These are phyloP conservation scores for Penicillium lagena DNA, from an alignment of 495 filamentous ascomycete species.

Conservation along the genomic window DNA sequence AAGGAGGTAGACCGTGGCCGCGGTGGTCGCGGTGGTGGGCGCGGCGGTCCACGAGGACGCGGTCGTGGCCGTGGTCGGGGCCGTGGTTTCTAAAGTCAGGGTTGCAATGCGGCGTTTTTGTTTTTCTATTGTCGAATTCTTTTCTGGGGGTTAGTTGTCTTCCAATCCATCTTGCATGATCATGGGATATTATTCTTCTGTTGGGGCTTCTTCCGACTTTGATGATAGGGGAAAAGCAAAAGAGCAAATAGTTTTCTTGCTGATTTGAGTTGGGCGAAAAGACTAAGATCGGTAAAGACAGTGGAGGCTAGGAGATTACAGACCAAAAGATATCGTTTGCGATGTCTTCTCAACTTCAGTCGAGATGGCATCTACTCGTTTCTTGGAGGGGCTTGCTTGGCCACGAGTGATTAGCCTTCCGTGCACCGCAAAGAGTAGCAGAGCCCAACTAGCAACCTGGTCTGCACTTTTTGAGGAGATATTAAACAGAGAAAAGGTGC, in stretches of 20 bases:
- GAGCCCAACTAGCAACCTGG: no score
- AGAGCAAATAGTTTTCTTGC: slow-evolving; percentile 3
- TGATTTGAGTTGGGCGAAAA: neutral
- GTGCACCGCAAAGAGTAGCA: no score
- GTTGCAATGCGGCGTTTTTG: slow-evolving; percentile 6
- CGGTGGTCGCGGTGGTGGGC: slow-evolving; percentile 52
- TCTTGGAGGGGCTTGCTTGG: no score
- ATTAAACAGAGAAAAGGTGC: neutral
- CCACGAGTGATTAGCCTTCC: no score
- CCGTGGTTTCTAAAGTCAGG: slow-evolving; percentile 37
- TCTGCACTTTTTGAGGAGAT: neutral
- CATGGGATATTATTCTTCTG: slow-evolving; percentile 12
- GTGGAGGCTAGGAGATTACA: no score
- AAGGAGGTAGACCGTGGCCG: slow-evolving; percentile 79
- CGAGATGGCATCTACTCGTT: no score
- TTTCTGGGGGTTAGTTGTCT: slow-evolving; percentile 1
- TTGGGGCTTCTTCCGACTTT: slow-evolving; percentile 11
- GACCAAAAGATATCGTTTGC: no score
- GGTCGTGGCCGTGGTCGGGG: slow-evolving; percentile 57
- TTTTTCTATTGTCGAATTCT: slow-evolving; percentile 12
- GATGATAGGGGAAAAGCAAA: slow-evolving; percentile 10
- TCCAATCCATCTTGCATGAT: slow-evolving; percentile 19
- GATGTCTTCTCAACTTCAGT: no score
- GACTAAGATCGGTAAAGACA: no score
- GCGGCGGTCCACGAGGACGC: slow-evolving; percentile 47